Conservation (phyloP, 2,329 filamentous ascomycete genomes). For the Clarireedia sp. region DNA sequence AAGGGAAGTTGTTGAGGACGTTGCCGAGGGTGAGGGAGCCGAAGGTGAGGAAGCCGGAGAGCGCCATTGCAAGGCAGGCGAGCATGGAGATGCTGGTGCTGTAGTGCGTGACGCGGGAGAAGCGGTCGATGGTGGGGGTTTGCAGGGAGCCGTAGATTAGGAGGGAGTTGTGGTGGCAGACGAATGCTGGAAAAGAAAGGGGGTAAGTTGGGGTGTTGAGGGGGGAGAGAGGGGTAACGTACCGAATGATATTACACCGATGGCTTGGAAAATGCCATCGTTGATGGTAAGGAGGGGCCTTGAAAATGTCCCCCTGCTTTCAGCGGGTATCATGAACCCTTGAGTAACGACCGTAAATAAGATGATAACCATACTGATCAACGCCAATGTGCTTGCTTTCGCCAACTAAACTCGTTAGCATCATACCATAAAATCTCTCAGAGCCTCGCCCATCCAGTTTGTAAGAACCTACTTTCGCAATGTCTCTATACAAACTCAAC, state of each 20-base stretch:
- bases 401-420: constrained; percentile 54
- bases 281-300: constrained; percentile 71
- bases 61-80: constrained; percentile 83
- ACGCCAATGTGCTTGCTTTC: constrained; percentile 87
- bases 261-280: constrained; percentile 83
- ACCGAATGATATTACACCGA: constrained; percentile 98
- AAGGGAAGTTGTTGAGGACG: constrained; percentile 94
- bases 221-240: constrained; percentile 26
- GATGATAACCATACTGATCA: constrained; percentile 90
- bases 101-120: constrained; percentile 86
- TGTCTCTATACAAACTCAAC: constrained; percentile 88
- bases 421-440: neutral
- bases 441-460: neutral
- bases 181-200: constrained; percentile 44
- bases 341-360: constrained; percentile 82
- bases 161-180: constrained; percentile 87
- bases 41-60: constrained; percentile 87
- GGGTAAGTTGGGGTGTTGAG: constrained; percentile 15
- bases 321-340: constrained; percentile 63
- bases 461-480: constrained; percentile 66
- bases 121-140: constrained; percentile 92
- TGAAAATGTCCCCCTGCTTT: constrained; percentile 63
- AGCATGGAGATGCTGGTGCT: constrained; percentile 83
- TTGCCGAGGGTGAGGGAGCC: constrained; percentile 89
- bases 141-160: constrained; percentile 94